Evolutionary conservation across 2,329 filamentous ascomycete genomes (phyloP), one percentile per base, ranked within the genome.

Genomic region (Sporothrix sp.): DNA sequence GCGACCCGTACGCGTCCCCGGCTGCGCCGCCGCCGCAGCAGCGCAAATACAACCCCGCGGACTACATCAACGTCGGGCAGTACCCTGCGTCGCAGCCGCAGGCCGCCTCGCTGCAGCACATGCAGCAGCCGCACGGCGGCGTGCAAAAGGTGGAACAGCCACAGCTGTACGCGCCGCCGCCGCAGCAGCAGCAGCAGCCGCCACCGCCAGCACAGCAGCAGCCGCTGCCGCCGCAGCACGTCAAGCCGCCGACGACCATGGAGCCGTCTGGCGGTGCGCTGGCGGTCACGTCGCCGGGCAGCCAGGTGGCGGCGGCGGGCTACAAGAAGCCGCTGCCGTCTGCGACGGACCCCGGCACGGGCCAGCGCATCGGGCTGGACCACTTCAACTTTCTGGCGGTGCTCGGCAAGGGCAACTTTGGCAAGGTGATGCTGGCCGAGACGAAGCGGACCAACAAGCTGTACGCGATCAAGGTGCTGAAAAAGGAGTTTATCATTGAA

Each of bases 401-500:
- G 49, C 79, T 98, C 57, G 93, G 93, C 64, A 98, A 98, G 70
- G 93, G 93, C 71, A 98, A 98, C 70, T 98, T 98, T 64, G 93
- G 93, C 67, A 98, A 98, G 70, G 93, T 98, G 70, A 98, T 98
- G 93, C 74, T 98, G 66, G 93, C 93, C 2, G 94, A 98, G 70
- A 95, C 93, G 1, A 98, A 98, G 74, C 82, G 82, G 50, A 82
- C 86, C 9, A 87, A 90, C 67, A 86, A 91, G 66, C 75, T 98
- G 7, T 98, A 97, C 65, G 93, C 93, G 52, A 98, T 98, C 68
- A 98, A 98, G 70, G 93, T 98, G 33, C 72, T 98, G 59, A 98
- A 98, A 78, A 98, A 98, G 72, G 93, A 98, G 67, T 98, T 98
- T 66, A 98, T 98, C 64, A 98, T 98, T 56, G 94, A 98, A 66